Base-by-base conservation (phyloP, 768 basidiomycete species). In the Boletus vermiculosoides region DNA sequence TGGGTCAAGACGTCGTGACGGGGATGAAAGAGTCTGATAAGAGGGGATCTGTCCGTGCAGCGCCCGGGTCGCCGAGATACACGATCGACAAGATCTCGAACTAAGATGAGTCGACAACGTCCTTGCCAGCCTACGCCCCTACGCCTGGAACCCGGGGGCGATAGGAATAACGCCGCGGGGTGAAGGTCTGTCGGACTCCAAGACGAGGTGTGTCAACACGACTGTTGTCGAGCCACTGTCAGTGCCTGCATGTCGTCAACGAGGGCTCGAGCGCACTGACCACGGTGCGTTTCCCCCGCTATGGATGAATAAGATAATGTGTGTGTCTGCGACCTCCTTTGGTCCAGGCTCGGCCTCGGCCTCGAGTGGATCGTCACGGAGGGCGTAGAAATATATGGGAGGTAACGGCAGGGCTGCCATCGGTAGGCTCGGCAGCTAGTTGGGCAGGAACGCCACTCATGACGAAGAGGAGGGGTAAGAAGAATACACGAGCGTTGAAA, bases 161-260 rank as follows among this genome's bases (percentile, higher is more conserved):
- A 89, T 75, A 20, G 86, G 71, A 28, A 83, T 72, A 59, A 90
- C 70, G 58, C 87, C 83, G 0, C 71, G 68, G 42, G 83, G 82
- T 34, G 86, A 73, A 4, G 74, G 72, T 42, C 73, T 42, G 66
- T 18, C 82, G 23, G 84, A 83, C 71, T 88, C 86, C 56, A 77
- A 73, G 40, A 82, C 69, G 22, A 71, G 63, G 40, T 70, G 68
- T 6, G 69, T 58, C 30, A 69, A 40, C 4, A 69, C 55, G 9
- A 71, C 2, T 28, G 69, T 67, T 25, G 31, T 41, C 9, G 33
- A 44, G 20, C 42, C 2, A 22, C 13, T 33, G 54, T 55, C 42
- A 58, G 28, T 33, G 18, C 1, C 2, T 8, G 18, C 7, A 15
- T 20, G 8, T 9, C 69, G n/a, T n/a, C n/a, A n/a, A n/a, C n/a